Percentiles rank a stretch among this genome's conserved stretches.
phyloP scores from a whole-genome alignment of 495 filamentous ascomycete species.

The Trichoderma virens region DNA sequence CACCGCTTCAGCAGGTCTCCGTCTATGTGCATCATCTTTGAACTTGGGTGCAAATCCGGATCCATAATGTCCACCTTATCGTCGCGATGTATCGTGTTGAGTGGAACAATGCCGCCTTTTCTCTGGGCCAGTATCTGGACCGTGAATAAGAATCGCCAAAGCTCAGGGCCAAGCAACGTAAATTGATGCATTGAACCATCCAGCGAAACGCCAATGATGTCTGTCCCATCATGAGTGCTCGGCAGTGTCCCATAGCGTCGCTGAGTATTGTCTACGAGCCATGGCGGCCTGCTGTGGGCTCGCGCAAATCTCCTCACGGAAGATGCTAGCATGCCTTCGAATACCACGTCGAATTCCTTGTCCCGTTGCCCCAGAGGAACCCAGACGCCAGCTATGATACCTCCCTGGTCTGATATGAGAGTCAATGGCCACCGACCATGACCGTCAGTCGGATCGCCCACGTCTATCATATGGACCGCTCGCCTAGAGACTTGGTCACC shows the following conservation, averaged over 20 bases:
- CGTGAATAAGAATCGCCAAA: conserved; percentile 54
- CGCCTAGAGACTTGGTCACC: conserved; percentile 29
- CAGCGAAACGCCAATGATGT: conserved; percentile 54
- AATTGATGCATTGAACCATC: conserved; percentile 61
- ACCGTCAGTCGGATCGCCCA: conserved; percentile 19
- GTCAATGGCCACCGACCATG: conserved; percentile 23
- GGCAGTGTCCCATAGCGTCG: conserved; percentile 22
- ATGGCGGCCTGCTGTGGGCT: conserved; percentile 36
- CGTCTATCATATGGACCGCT: conserved; percentile 31
- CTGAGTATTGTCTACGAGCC: conserved; percentile 19
- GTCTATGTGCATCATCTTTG: conserved; percentile 53
- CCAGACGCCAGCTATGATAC: conserved; percentile 46
- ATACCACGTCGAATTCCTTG: conserved; percentile 36
- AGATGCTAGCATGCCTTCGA: conserved; percentile 40
- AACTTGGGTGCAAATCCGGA: conserved; percentile 23
- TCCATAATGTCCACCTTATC: conserved; percentile 14
- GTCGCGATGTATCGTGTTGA: conserved; percentile 15
- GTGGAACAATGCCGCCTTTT: background rate
- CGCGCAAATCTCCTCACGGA: conserved; percentile 43
- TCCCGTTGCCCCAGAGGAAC: conserved; percentile 29
- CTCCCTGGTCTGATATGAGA: conserved; percentile 39
- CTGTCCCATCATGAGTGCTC: conserved; percentile 25
- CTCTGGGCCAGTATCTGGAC: conserved; percentile 50
- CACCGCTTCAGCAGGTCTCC: conserved; percentile 55
- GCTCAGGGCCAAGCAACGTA: conserved; percentile 42